Evolutionary conservation across 768 basidiomycete species (phyloP).

Genomic region (Tricholoma sp.): DNA sequence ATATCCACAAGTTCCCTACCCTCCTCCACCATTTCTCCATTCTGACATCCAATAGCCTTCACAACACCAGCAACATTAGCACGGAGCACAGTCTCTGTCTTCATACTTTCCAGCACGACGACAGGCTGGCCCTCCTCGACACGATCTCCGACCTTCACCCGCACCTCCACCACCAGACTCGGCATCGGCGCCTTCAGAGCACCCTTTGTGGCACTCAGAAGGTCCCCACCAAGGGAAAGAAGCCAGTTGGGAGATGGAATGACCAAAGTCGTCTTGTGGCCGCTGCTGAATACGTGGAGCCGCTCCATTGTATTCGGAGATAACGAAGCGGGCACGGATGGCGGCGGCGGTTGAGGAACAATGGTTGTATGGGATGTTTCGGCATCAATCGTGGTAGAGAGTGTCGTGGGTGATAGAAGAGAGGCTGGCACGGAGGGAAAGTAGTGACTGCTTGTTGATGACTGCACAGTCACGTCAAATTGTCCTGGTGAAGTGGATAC

Average conservation of each 20-base stretch:
- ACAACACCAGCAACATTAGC: constrained; percentile 68
- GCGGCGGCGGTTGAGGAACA: constrained; percentile 61
- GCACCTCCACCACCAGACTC: constrained; percentile 87
- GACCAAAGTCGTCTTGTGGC: constrained; percentile 59
- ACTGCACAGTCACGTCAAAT: constrained; percentile 50
- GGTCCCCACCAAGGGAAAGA: constrained; percentile 57
- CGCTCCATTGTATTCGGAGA: constrained; percentile 61
- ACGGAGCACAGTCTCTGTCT: constrained; percentile 88
- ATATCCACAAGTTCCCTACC: constrained; percentile 75
- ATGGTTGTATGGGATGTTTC: constrained; percentile 57
- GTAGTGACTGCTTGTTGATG: constrained; percentile 22
- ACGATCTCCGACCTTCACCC: constrained; percentile 68
- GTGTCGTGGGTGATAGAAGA: constrained; percentile 46
- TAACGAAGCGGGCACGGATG: constrained; percentile 47
- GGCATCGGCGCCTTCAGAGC: constrained; percentile 85
- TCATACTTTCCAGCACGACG: constrained; percentile 93
- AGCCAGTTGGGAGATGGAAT: constrained; percentile 72
- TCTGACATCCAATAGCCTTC: constrained; percentile 65
- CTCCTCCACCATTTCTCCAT: constrained; percentile 92
- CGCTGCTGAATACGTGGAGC: constrained; percentile 67
- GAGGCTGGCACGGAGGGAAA: constrained; percentile 54
- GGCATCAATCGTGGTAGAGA: constrained; percentile 50
- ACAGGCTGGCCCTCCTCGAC: constrained; percentile 80
- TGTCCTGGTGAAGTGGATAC: constrained; percentile 32
- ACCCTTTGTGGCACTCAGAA: constrained; percentile 51